phyloP scores from a whole-genome alignment of 345 rosid genomes.

The Eutrema heterophyllum region DNA sequence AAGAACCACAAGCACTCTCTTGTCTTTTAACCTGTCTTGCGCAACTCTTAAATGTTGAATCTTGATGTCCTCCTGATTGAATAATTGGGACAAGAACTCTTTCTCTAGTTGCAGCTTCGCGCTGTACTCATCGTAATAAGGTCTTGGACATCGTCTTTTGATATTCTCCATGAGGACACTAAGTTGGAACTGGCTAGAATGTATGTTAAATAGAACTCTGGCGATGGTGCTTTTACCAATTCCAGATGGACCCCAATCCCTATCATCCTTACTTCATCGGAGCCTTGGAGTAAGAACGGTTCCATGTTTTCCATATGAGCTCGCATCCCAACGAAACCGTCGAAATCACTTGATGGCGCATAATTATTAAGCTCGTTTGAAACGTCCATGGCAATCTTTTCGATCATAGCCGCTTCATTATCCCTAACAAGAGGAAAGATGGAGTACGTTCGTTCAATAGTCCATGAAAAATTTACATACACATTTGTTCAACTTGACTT shows the following conservation, averaged over 20 bases:
- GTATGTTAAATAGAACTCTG: neutral
- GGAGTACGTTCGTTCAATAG: too few species aligned
- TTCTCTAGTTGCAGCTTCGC: conserved; percentile 14
- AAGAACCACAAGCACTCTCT: conserved; percentile 24
- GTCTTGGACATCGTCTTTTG: neutral
- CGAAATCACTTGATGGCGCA: neutral
- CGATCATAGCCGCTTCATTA: conserved; percentile 12
- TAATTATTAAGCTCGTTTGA: neutral
- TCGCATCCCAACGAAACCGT: conserved; percentile 24
- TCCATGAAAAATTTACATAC: too few species aligned
- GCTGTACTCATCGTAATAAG: neutral
- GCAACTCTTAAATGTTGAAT: conserved; percentile 10
- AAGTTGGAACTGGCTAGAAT: neutral
- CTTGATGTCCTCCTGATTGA: conserved; percentile 6
- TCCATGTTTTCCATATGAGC: neutral
- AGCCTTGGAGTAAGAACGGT: neutral
- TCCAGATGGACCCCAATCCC: conserved; percentile 41
- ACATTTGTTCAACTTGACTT: too few species aligned
- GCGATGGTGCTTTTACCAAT: conserved; percentile 36
- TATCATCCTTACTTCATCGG: conserved; percentile 13
- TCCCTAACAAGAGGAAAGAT: neutral
- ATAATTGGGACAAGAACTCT: conserved; percentile 30
- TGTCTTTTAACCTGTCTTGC: neutral
- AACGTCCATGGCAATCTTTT: conserved; percentile 2
- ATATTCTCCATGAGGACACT: conserved; percentile 2